Evolutionary conservation across 805 yeast genomes (phyloP), one percentile per base, ranked within the genome.

Genomic region (Cyberlindnera mississippiensis): DNA sequence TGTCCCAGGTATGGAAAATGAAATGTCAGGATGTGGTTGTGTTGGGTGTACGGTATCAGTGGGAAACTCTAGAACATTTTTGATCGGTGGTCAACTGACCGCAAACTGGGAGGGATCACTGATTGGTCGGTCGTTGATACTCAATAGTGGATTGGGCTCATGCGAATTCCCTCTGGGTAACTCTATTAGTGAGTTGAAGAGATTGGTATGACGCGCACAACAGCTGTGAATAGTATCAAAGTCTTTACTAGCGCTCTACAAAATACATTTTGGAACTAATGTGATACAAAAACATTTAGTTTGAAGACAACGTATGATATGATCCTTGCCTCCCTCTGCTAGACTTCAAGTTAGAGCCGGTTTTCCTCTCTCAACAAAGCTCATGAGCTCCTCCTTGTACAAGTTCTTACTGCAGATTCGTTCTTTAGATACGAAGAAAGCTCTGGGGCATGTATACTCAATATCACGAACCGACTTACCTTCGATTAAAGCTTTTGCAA

Each of bases 401-500:
- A 20, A 20, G 9, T 20, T 20, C 24, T 20, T 20, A 22, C 35
- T 28, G 8, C 8, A 12, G 26, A 43, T 18, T 46, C 50, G 42
- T 20, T 46, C 43, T 28, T 46, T 35, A 16, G 40, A 37, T 12
- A 46, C 28, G 27, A 27, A 31, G 18, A 14, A 46, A 4, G 38
- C 50, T 15, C 27, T 39, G 28, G 50, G 50, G 28, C 40, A 38
- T 17, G 44, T 33, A 27, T 41, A 41, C 9, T 31, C 28, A n/a
- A 37, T 40, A 13, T 46, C 43, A 19, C 24, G 9, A 18, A 46
- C 37, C 4, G 27, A 15, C 28, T 42, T 40, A 28, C 20, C 34
- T 26, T 42, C 34, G 11, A 43, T 37, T 15, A 49, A 44, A 35
- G 56, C 48, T 4, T 51, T 46, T 7, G 67, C 71, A 14, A 70